Conservation (phyloP, 2,329 filamentous ascomycete species). For the Polychaeton citri region DNA sequence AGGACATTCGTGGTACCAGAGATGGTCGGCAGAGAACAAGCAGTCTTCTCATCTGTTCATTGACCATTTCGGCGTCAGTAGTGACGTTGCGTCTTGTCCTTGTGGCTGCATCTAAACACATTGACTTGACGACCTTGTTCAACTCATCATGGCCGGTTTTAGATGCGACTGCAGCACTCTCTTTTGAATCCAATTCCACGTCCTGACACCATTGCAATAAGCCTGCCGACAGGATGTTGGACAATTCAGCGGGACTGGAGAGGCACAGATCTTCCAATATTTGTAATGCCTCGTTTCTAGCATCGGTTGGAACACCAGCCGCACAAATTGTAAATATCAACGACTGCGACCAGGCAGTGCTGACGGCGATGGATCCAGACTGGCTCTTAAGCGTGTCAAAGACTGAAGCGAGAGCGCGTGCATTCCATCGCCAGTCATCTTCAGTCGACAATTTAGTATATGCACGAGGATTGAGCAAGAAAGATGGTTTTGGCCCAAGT, state of each 20-base stretch:
- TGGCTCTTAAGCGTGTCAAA: conserved; percentile 35
- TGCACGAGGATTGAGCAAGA: conserved; percentile 70
- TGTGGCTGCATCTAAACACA: conserved; percentile 48
- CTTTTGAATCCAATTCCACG: conserved; percentile 60
- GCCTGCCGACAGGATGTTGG: conserved; percentile 52
- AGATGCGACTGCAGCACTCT: conserved; percentile 53
- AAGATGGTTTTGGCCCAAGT: conserved; percentile 70
- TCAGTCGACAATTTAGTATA: conserved; percentile 65
- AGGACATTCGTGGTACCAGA: conserved; percentile 63
- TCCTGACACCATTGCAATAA: conserved; percentile 69
- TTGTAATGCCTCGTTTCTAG: conserved; percentile 50
- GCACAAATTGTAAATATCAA: conserved; percentile 68
- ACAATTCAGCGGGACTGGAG: conserved; percentile 43
- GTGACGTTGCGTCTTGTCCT: conserved; percentile 29
- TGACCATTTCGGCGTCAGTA: conserved; percentile 39
- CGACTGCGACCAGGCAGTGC: conserved; percentile 58
- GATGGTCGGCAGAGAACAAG: conserved; percentile 67
- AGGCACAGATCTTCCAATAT: conserved; percentile 54
- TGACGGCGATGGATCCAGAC: conserved; percentile 8
- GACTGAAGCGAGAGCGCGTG: conserved; percentile 53
- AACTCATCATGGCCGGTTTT: conserved; percentile 55
- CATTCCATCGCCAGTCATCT: conserved; percentile 68
- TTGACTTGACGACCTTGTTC: conserved; percentile 44
- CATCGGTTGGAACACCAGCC: conserved; percentile 43
- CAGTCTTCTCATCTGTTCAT: conserved; percentile 61